Evolutionary conservation across 2,329 filamentous ascomycete genomes (phyloP).

Genomic region (Plectosphaerella plurivora): DNA sequence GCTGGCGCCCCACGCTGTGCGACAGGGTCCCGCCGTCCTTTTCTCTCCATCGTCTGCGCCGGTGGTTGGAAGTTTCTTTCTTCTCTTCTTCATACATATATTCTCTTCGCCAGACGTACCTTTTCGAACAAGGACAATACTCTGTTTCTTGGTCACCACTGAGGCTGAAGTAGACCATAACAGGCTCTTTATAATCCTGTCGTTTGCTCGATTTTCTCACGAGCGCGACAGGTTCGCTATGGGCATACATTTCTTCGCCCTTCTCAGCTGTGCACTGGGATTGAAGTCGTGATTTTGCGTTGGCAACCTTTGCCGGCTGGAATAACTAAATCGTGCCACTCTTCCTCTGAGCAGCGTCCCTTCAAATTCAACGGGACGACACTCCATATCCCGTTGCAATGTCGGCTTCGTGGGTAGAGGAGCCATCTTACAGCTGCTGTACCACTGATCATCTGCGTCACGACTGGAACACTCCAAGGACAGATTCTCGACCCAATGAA

Average conservation of each 20-base stretch:
- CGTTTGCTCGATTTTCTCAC: conserved; percentile 36
- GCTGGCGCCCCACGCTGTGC: neutral
- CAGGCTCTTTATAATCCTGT: conserved; percentile 58
- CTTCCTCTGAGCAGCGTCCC: too few relatives aligned
- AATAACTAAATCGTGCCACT: too few relatives aligned
- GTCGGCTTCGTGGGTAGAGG: too few relatives aligned
- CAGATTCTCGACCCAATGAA: neutral
- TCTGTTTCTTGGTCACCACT: conserved; percentile 39
- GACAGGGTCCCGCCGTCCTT: neutral
- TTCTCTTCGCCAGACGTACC: conserved; percentile 35
- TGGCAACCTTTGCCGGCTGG: too few relatives aligned
- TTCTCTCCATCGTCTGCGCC: neutral
- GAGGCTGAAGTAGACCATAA: conserved; percentile 48
- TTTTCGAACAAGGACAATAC: conserved; percentile 24
- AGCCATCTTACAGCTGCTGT: too few relatives aligned
- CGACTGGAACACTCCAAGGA: too few relatives aligned
- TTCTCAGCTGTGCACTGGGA: too few relatives aligned
- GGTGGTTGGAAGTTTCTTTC: conserved; percentile 16
- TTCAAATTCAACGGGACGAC: too few relatives aligned
- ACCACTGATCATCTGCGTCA: too few relatives aligned
- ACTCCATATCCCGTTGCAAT: too few relatives aligned
- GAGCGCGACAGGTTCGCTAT: conserved; percentile 59
- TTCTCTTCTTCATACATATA: conserved; percentile 44
- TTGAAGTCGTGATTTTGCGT: too few relatives aligned
- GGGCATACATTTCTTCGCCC: conserved; percentile 43